phyloP scores from a whole-genome alignment of 225 moss, liverwort and hornwort genomes.

The Sphagnum tenellum region DNA sequence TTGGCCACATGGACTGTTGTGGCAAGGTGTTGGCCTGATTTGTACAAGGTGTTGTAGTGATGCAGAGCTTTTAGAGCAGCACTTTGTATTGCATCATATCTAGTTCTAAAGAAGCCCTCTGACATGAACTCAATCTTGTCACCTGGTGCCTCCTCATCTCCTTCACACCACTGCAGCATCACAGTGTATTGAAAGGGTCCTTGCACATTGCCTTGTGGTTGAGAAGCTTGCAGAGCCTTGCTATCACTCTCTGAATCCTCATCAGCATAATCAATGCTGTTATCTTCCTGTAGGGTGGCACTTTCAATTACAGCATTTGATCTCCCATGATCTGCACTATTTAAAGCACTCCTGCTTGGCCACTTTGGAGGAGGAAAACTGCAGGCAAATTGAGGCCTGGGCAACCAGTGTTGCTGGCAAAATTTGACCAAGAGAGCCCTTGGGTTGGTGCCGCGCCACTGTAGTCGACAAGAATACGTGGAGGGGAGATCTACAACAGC shows the following conservation, averaged over 20 bases:
- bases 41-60: constrained; percentile 52
- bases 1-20: constrained; percentile 21
- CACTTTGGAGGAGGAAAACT: constrained; percentile 17
- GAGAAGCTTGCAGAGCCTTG: constrained; percentile 8
- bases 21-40: constrained; percentile 28
- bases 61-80: constrained; percentile 63
- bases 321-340: not conserved
- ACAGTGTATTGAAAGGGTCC: constrained; percentile 62
- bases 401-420: constrained; percentile 76
- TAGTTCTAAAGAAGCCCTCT: constrained; percentile 64
- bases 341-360: no score
- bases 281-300: not conserved
- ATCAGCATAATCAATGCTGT: no score
- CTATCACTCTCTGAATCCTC: constrained; percentile 1
- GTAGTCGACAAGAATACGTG: constrained; percentile 51
- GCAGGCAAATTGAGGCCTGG: constrained; percentile 58
- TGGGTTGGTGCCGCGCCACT: constrained; percentile 81
- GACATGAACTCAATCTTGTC: constrained; percentile 30
- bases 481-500: constrained; percentile 67
- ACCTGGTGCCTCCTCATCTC: constrained; percentile 5
- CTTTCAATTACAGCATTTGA: not conserved
- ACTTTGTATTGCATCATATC: constrained; percentile 82
- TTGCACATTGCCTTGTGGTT: constrained; percentile 24
- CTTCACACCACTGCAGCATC: constrained; percentile 30
- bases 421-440: constrained; percentile 73